Percentiles rank a stretch among this genome's conserved stretches.
phyloP scores from a whole-genome alignment of 768 basidiomycete genomes.

The Panaeolus papilionaceus region DNA sequence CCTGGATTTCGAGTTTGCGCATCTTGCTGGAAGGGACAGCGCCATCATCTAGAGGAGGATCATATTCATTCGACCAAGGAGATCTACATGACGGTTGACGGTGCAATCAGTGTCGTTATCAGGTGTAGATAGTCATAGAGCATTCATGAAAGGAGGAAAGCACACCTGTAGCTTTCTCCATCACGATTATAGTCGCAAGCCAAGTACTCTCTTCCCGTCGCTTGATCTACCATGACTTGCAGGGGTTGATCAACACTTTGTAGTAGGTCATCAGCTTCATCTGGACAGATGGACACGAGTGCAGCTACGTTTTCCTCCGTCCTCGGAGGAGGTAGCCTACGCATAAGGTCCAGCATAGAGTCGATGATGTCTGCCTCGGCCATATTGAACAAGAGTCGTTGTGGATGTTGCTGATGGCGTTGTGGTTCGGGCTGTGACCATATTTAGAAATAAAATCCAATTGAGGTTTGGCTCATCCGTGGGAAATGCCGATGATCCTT shows the following conservation, averaged over 20 bases:
- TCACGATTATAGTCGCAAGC: slow-evolving; percentile 94
- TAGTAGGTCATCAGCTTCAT: slow-evolving; percentile 93
- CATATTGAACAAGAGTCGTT: background rate
- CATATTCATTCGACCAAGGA: slow-evolving; percentile 98
- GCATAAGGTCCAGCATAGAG: slow-evolving; percentile 94
- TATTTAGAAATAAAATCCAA: slow-evolving; percentile 15
- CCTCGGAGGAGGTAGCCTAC: slow-evolving; percentile 91
- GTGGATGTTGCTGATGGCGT: slow-evolving; percentile 6
- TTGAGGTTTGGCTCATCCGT: slow-evolving; percentile 4
- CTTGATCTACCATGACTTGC: slow-evolving; percentile 77
- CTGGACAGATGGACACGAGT: slow-evolving; percentile 85
- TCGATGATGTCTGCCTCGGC: slow-evolving; percentile 81
- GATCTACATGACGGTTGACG: slow-evolving; percentile 63
- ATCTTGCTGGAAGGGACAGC: slow-evolving; percentile 85
- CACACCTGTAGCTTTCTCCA: slow-evolving; percentile 88
- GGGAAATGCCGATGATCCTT: slow-evolving; percentile 12
- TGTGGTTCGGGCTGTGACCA: slow-evolving; percentile 14
- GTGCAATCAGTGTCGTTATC: background rate
- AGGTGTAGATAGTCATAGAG: background rate
- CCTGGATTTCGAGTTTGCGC: slow-evolving; percentile 88
- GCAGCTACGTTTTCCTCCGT: slow-evolving; percentile 88
- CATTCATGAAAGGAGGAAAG: slow-evolving; percentile 20
- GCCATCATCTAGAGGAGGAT: slow-evolving; percentile 88
- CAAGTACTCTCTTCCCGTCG: slow-evolving; percentile 88
- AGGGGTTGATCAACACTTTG: slow-evolving; percentile 96